These are phyloP conservation scores for Yarrowia divulgata DNA, from an alignment of 805 yeast species.

Conservation along the genomic window DNA sequence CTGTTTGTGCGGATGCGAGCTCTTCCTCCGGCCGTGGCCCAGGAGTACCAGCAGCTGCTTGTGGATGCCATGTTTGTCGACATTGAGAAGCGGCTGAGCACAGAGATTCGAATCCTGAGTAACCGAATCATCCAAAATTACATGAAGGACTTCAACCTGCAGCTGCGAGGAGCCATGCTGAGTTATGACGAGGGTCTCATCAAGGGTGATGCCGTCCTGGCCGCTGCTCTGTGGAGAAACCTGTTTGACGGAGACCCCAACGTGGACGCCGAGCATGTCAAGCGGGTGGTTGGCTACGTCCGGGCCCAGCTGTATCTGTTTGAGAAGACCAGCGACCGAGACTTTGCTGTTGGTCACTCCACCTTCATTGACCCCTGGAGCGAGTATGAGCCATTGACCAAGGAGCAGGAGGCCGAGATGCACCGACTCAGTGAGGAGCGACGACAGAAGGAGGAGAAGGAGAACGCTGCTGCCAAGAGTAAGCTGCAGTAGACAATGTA, in stretches of 20 bases:
- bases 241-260: constrained; percentile 84
- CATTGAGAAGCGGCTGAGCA: constrained; percentile 82
- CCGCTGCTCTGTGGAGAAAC: constrained; percentile 68
- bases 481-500: constrained; percentile 27
- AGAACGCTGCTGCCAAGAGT: constrained; percentile 30
- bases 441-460: constrained; percentile 28
- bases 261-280: constrained; percentile 81
- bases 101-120: constrained; percentile 83
- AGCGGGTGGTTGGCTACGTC: constrained; percentile 87
- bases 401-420: constrained; percentile 48
- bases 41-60: constrained; percentile 87
- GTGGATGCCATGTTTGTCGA: constrained; percentile 90
- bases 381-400: constrained; percentile 73
- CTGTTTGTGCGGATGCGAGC: constrained; percentile 94
- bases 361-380: constrained; percentile 82
- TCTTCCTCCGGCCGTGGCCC: constrained; percentile 88
- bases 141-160: constrained; percentile 88
- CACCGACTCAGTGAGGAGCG: constrained; percentile 37
- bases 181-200: constrained; percentile 92
- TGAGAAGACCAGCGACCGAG: constrained; percentile 85
- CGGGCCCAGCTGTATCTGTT: constrained; percentile 89
- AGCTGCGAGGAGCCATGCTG: constrained; percentile 85
- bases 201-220: constrained; percentile 60
- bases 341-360: constrained; percentile 90
- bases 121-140: constrained; percentile 84